A percentile compares a stretch with the other conserved stretches of the same genome.
Conservation (phyloP, 768 basidiomycete genomes). For the Mycena kentingensis region DNA sequence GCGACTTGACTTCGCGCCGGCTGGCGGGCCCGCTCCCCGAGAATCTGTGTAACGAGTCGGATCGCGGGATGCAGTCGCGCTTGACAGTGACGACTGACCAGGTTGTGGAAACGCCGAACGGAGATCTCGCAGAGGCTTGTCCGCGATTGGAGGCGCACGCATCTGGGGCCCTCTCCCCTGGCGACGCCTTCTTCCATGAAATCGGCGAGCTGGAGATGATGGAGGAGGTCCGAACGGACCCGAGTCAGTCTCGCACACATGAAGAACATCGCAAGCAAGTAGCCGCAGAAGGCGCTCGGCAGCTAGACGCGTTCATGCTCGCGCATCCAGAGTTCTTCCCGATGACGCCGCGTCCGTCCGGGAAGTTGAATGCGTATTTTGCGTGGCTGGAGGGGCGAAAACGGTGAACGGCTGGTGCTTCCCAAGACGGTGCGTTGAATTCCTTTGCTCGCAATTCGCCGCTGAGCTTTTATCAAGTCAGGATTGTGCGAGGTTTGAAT, state of each 20-base stretch:
- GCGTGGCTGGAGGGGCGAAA: slow-evolving; percentile 1
- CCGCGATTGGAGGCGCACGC: slow-evolving; percentile 7
- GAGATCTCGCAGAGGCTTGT: slow-evolving; percentile 2
- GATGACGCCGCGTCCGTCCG: slow-evolving; percentile 11
- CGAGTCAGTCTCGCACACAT: background rate
- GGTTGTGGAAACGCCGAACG: slow-evolving; percentile 1
- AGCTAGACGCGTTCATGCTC: slow-evolving; percentile 15
- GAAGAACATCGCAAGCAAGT: slow-evolving; percentile 1
- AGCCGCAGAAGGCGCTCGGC: background rate
- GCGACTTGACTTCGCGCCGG: slow-evolving; percentile 12
- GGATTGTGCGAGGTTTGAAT: too few species aligned
- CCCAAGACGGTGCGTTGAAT: too few species aligned
- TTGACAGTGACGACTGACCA: slow-evolving; percentile 11
- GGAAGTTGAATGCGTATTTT: slow-evolving; percentile 13
- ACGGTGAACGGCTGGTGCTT: too few species aligned
- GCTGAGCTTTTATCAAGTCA: too few species aligned
- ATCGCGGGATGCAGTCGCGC: background rate
- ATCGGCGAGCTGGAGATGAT: slow-evolving; percentile 18
- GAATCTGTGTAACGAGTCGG: background rate
- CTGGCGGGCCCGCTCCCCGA: background rate
- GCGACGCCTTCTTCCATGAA: slow-evolving; percentile 11
- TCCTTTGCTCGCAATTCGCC: too few species aligned
- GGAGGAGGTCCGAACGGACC: slow-evolving; percentile 11
- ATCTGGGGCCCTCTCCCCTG: background rate
- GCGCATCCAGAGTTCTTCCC: slow-evolving; percentile 16